Evolutionary conservation across 305 asterid genomes (phyloP).

Genomic region (Rubia peregrina): DNA sequence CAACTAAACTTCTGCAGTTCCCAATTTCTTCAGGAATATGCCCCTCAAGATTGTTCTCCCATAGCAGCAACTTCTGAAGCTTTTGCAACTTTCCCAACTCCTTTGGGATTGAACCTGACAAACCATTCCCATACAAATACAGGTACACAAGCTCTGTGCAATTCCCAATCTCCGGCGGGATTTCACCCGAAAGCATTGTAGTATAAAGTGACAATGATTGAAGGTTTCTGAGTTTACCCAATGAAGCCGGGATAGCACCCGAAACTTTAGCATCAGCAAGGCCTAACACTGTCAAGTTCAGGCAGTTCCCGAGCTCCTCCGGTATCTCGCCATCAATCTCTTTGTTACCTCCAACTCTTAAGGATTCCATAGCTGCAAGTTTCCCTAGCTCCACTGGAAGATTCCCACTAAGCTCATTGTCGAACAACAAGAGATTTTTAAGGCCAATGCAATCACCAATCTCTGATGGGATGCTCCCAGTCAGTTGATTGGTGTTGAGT

Average conservation of each 20-base stretch:
- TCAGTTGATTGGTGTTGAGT: constrained; percentile 54
- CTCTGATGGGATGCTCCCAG: constrained; percentile 57
- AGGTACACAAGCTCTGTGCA: constrained; percentile 62
- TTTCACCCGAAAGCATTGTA: constrained; percentile 71
- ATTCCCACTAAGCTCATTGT: constrained; percentile 55
- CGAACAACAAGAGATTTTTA: constrained; percentile 39
- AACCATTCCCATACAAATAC: constrained; percentile 57
- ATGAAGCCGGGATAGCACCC: constrained; percentile 50
- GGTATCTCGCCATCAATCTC: constrained; percentile 61
- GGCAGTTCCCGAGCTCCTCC: constrained; percentile 45
- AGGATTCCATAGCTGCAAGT: constrained; percentile 31
- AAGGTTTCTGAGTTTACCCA: constrained; percentile 56
- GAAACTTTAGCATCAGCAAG: constrained; percentile 75
- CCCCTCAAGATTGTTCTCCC: constrained; percentile 72
- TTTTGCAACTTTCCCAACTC: constrained; percentile 65
- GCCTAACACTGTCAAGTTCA: constrained; percentile 45
- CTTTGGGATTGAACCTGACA: constrained; percentile 59
- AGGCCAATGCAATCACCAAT: constrained; percentile 43
- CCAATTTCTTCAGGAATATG: constrained; percentile 56
- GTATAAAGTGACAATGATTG: constrained; percentile 57
- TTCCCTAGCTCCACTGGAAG: constrained; percentile 55
- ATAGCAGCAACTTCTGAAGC: constrained; percentile 52
- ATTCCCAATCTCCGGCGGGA: constrained; percentile 68
- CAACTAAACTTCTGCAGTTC: constrained; percentile 38
- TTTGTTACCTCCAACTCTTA: constrained; percentile 72